phyloP scores from a whole-genome alignment of 164 flowering plant genomes.

The Taxillus chinensis region DNA sequence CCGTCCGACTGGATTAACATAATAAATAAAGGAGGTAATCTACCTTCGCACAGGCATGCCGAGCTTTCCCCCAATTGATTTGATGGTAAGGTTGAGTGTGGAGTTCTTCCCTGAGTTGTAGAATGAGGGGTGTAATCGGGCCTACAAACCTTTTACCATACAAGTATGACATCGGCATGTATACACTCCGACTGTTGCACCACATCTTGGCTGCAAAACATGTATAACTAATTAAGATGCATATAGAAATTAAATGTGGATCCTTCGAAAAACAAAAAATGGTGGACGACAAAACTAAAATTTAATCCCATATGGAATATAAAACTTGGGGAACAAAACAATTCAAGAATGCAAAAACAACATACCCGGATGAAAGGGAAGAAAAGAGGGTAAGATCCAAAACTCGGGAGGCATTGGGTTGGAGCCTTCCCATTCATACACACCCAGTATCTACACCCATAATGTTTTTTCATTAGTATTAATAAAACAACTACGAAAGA shows the following conservation, averaged over 20 bases:
- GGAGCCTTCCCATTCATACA: slow-evolving; percentile 36
- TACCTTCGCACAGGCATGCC: slow-evolving; percentile 36
- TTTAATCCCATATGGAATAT: no score
- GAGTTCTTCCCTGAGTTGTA: slow-evolving; percentile 33
- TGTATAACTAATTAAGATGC: no score
- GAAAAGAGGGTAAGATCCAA: slow-evolving; percentile 30
- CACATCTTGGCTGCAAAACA: slow-evolving; percentile 36
- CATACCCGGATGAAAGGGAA: slow-evolving; percentile 32
- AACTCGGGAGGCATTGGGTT: slow-evolving; percentile 49
- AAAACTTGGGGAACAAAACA: no score
- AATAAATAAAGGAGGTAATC: background rate
- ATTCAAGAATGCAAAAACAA: background rate
- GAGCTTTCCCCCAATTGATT: slow-evolving; percentile 29
- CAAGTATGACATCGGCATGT: slow-evolving; percentile 36
- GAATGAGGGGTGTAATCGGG: slow-evolving; percentile 36
- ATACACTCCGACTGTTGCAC: slow-evolving; percentile 36
- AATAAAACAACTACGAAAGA: no score
- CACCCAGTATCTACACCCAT: slow-evolving; percentile 25
- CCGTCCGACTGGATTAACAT: no score
- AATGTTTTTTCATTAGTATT: no score
- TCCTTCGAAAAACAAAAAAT: no score
- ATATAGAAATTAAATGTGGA: no score
- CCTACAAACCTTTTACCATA: slow-evolving; percentile 42
- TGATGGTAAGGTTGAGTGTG: slow-evolving; percentile 26
- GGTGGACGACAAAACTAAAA: no score